Evolutionary conservation across 176 grass and related monocot genomes (phyloP).

Genomic region (Eleusine coracana): DNA sequence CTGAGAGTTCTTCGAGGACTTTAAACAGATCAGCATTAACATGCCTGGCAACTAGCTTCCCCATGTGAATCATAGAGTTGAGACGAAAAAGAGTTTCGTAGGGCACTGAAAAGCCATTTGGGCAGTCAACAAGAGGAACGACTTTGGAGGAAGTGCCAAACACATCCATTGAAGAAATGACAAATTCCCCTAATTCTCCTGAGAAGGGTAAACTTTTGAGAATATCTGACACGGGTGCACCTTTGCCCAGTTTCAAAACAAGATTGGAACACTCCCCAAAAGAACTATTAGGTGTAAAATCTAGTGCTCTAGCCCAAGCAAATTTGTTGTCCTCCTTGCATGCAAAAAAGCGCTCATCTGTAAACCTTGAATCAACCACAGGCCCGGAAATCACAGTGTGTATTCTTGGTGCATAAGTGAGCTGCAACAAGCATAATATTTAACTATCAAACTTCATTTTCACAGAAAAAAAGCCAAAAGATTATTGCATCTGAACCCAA

Average conservation of each 20-base stretch:
- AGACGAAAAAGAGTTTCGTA: conserved; percentile 87
- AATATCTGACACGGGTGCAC: conserved; percentile 49
- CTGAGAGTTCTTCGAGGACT: conserved; percentile 57
- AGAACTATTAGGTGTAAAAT: conserved; percentile 76
- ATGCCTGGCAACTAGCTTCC: conserved; percentile 70
- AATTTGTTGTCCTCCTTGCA: conserved; percentile 71
- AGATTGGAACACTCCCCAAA: conserved; percentile 73
- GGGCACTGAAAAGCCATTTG: conserved; percentile 60
- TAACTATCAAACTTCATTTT: conserved; percentile 28
- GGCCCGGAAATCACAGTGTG: conserved; percentile 51
- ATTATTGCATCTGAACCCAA: conserved; percentile 44
- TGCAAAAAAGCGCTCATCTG: conserved; percentile 68
- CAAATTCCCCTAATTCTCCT: conserved; percentile 64
- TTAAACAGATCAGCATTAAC: conserved; percentile 73
- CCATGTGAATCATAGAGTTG: conserved; percentile 90
- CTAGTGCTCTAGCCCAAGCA: conserved; percentile 73
- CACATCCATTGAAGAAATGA: conserved; percentile 26
- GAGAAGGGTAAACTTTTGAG: conserved; percentile 62
- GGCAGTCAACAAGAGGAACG: conserved; percentile 73
- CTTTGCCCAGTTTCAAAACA: conserved; percentile 57
- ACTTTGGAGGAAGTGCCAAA: conserved; percentile 46
- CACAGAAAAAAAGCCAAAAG: conserved; percentile 23
- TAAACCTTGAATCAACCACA: conserved; percentile 62
- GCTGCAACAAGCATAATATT: conserved; percentile 53
- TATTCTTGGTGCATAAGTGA: conserved; percentile 86